Conservation (phyloP, 805 yeast genomes). For the Yamadazyma sp. region DNA sequence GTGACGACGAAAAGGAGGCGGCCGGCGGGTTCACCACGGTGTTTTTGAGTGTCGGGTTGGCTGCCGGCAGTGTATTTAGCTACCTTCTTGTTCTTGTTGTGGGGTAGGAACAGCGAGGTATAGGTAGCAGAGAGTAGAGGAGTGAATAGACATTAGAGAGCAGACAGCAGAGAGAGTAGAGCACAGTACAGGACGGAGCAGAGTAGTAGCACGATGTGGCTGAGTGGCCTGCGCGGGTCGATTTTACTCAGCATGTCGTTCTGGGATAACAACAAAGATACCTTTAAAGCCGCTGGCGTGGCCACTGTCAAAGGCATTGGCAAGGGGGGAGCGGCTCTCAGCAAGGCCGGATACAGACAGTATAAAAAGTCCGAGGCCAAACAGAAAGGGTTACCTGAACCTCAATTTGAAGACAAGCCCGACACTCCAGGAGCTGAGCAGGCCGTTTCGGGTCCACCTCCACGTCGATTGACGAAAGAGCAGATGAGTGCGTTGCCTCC, state of each 20-base stretch:
- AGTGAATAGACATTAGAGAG: no score
- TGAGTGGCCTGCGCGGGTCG: no score
- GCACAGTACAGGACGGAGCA: no score
- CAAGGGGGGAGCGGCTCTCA: conserved; percentile 46
- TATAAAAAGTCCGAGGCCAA: conserved; percentile 44
- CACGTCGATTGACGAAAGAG: conserved; percentile 18
- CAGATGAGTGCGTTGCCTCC: conserved; percentile 21
- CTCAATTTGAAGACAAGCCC: conserved; percentile 13
- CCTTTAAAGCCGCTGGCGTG: conserved; percentile 49
- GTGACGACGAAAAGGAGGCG: conserved; percentile 75
- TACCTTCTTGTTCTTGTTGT: conserved; percentile 66
- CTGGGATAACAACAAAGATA: conserved; percentile 48
- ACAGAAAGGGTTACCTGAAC: conserved; percentile 22
- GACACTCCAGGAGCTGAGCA: conserved; percentile 8
- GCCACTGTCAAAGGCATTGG: conserved; percentile 54
- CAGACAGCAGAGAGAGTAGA: no score
- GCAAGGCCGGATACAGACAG: conserved; percentile 52
- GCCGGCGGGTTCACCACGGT: conserved; percentile 93
- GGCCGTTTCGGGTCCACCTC: conserved; percentile 4
- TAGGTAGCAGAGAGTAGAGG: no score
- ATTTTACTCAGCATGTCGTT: conserved; percentile 21
- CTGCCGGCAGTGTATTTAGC: conserved; percentile 75
- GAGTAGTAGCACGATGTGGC: no score
- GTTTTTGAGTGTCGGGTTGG: conserved; percentile 73
- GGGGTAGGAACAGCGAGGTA: no score